phyloP scores from a whole-genome alignment of 768 basidiomycete species.

The Ephemerocybe angulata region DNA sequence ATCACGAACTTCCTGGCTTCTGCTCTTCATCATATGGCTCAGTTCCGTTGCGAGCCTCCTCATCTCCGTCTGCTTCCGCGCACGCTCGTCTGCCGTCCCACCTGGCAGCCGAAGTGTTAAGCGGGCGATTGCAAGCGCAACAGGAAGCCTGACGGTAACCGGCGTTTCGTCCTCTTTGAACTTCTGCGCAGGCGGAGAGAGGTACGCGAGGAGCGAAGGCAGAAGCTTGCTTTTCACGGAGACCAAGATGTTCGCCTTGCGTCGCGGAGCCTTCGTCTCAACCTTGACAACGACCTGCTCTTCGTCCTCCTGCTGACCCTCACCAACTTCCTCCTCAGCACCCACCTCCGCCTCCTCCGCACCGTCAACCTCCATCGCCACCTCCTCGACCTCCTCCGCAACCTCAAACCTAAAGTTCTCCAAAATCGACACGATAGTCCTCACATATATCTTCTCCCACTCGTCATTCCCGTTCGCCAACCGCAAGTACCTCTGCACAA shows the following conservation, averaged over 20 bases:
- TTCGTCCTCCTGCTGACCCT: conserved; percentile 29
- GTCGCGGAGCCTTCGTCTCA: conserved; percentile 21
- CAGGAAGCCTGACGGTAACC: conserved; percentile 60
- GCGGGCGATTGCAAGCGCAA: conserved; percentile 81
- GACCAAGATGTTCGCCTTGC: conserved; percentile 5
- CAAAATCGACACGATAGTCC: conserved; percentile 77
- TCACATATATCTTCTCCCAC: conserved; percentile 77
- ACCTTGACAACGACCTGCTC: conserved; percentile 18
- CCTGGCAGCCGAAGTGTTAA: conserved; percentile 79
- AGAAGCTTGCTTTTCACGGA: conserved; percentile 6
- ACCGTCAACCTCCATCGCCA: conserved; percentile 6
- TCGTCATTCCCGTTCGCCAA: conserved; percentile 62
- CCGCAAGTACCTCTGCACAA: conserved; percentile 80
- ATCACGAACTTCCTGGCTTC: conserved; percentile 89
- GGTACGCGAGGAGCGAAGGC: conserved; percentile 7
- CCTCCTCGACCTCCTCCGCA: conserved; percentile 47
- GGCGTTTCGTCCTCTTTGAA: conserved; percentile 60
- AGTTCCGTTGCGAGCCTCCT: conserved; percentile 68
- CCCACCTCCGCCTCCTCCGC: conserved; percentile 19
- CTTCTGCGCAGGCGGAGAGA: conserved; percentile 7
- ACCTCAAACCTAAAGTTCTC: conserved; percentile 92
- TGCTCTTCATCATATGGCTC: conserved; percentile 88
- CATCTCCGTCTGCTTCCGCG: conserved; percentile 10
- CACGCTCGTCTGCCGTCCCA: conserved; percentile 49
- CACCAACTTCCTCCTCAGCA: conserved; percentile 29